Evolutionary conservation across 2,329 filamentous ascomycete genomes (phyloP).

Genomic region (Penicillium sp.): DNA sequence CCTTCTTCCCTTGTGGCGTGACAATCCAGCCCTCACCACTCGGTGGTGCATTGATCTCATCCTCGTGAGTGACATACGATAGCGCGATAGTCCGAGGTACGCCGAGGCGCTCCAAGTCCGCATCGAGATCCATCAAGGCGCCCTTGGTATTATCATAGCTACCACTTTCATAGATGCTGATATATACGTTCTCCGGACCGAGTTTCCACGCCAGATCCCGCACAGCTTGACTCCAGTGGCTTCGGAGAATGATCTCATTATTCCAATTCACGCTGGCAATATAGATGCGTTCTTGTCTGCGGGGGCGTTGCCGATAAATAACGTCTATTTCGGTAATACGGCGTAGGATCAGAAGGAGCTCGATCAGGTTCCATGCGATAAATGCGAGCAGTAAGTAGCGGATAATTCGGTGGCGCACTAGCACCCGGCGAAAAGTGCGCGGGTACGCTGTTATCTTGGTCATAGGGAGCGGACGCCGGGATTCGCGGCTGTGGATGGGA

Average conservation of each 20-base stretch:
- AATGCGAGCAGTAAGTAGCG: conserved; percentile 17
- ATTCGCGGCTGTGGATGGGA: background rate
- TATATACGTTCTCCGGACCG: conserved; percentile 64
- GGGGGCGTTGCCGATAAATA: conserved; percentile 10
- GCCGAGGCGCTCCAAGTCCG: conserved; percentile 50
- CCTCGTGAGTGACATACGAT: conserved; percentile 58
- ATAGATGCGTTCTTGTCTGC: conserved; percentile 50
- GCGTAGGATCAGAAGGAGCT: conserved; percentile 18
- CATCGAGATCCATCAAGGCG: conserved; percentile 57
- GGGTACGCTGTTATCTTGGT: conserved; percentile 7
- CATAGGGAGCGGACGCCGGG: conserved; percentile 15
- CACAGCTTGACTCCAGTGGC: conserved; percentile 63
- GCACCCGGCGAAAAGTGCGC: conserved; percentile 12
- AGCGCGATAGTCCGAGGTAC: conserved; percentile 57
- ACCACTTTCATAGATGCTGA: conserved; percentile 67
- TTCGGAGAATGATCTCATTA: conserved; percentile 58
- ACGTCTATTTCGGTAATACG: conserved; percentile 13
- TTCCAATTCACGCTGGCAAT: conserved; percentile 71
- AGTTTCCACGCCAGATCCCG: conserved; percentile 56
- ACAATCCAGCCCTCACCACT: conserved; percentile 61
- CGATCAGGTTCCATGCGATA: conserved; percentile 20
- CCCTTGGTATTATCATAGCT: conserved; percentile 68
- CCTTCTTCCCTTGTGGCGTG: conserved; percentile 53
- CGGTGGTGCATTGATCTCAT: conserved; percentile 51
- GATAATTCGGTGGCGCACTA: conserved; percentile 17